phyloP scores from a whole-genome alignment of 805 yeast species.

The Kodamaea kakaduensis region DNA sequence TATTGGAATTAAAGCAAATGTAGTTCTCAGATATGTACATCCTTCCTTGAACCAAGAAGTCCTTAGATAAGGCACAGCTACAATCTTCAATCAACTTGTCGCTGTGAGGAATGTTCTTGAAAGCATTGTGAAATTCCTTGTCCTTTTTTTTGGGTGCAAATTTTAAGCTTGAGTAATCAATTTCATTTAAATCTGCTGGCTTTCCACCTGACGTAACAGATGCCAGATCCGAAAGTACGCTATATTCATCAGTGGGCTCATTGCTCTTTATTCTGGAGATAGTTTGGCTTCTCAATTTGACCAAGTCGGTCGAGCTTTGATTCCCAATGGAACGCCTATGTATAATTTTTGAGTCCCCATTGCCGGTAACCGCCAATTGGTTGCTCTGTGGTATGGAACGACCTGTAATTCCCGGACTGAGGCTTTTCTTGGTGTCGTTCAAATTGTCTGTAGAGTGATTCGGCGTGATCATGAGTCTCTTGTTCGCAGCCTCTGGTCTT shows the following conservation, averaged over 20 bases:
- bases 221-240: conserved; percentile 7
- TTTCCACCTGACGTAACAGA: conserved; percentile 6
- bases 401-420: conserved; percentile 19
- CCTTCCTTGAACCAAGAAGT: conserved; percentile 83
- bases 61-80: conserved; percentile 84
- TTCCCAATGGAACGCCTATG: conserved; percentile 19
- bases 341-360: conserved; percentile 17
- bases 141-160: conserved; percentile 27
- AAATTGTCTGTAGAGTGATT: conserved; percentile 19
- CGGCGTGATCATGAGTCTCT: conserved; percentile 14
- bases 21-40: conserved; percentile 74
- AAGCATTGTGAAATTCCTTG: conserved; percentile 72
- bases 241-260: conserved; percentile 5
- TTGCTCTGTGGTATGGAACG: conserved; percentile 13
- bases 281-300: conserved; percentile 5
- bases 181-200: conserved; percentile 8
- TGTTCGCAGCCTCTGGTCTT: conserved; percentile 8
- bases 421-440: conserved; percentile 11
- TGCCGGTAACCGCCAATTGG: conserved; percentile 18
- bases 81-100: conserved; percentile 83
- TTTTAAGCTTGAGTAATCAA: conserved; percentile 11
- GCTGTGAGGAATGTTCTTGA: conserved; percentile 59
- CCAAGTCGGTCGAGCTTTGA: conserved; percentile 6
- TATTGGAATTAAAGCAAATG: conserved; percentile 80
- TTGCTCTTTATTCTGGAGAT: conserved; percentile 5